phyloP scores from a whole-genome alignment of 1,284 basidiomycete species.

The Schizophyllum amplum region DNA sequence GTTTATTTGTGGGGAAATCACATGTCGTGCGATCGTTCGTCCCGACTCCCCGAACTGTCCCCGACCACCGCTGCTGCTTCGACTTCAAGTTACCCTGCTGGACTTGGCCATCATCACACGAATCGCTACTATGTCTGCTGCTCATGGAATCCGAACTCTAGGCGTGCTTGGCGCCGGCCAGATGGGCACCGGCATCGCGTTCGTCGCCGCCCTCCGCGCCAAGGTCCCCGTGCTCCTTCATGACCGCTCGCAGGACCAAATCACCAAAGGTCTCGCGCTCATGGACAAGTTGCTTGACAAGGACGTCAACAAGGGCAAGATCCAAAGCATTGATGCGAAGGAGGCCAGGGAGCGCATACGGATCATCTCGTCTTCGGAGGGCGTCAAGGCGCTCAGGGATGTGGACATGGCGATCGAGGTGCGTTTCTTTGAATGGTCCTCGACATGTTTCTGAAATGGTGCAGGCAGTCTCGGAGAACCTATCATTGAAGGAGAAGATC shows the following conservation, averaged over 20 bases:
- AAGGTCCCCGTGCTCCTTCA: conserved; percentile 70
- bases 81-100: too few relatives aligned
- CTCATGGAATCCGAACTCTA: conserved; percentile 60
- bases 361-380: conserved; percentile 36
- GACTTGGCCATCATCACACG: background rate
- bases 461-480: conserved; percentile 85
- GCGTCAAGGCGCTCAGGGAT: conserved; percentile 54
- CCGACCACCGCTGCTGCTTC: too few relatives aligned
- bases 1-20: background rate
- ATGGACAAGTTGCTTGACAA: conserved; percentile 82
- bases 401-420: conserved; percentile 78
- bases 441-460: background rate
- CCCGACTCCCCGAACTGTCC: too few relatives aligned
- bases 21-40: background rate
- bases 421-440: background rate
- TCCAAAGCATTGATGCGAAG: conserved; percentile 69
- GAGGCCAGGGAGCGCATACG: conserved; percentile 62
- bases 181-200: conserved; percentile 85
- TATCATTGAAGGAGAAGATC: conserved; percentile 74
- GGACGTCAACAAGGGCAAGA: conserved; percentile 79
- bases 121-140: conserved; percentile 30
- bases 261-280: conserved; percentile 63
- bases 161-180: conserved; percentile 80
- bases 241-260: conserved; percentile 59
- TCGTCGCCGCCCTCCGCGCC: conserved; percentile 75